Conservation (phyloP, 2,329 filamentous ascomycete genomes). For the Fusarium chlamydosporum region DNA sequence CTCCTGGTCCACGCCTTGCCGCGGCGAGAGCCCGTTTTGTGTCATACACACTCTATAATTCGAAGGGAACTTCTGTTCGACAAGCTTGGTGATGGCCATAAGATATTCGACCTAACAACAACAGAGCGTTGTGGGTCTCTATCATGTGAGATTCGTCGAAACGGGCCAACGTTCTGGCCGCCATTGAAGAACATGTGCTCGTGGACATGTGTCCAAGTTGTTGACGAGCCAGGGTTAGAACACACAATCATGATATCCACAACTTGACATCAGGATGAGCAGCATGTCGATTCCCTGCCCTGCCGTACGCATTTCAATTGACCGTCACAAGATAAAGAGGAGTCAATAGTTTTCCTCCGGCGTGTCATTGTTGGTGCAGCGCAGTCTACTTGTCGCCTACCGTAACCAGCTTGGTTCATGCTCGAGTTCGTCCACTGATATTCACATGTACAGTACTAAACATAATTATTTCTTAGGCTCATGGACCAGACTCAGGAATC, state of each 20-base stretch:
- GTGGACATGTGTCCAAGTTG: constrained; percentile 1
- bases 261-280: background rate
- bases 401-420: constrained; percentile 35
- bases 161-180: background rate
- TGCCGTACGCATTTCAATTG: background rate
- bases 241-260: background rate
- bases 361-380: background rate
- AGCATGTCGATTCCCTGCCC: no score
- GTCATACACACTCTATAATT: constrained; percentile 30
- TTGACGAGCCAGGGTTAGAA: constrained; percentile 2
- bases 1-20: constrained; percentile 40
- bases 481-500: constrained; percentile 35
- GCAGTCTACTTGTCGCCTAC: constrained; percentile 16
- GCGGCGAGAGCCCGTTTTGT: constrained; percentile 47
- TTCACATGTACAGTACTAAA: background rate
- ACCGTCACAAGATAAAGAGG: background rate
- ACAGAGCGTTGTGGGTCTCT: constrained; percentile 2
- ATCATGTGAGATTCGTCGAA: constrained; percentile 27
- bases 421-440: constrained; percentile 32
- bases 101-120: constrained; percentile 2
- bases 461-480: constrained; percentile 7
- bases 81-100: constrained; percentile 9
- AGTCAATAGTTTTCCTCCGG: background rate
- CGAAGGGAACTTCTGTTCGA: constrained; percentile 32
- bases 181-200: background rate